A percentile compares a stretch with the other conserved stretches of the same genome.
Conservation (phyloP, 108 stramenopile species). For the Cylindrotheca fusiformis region DNA sequence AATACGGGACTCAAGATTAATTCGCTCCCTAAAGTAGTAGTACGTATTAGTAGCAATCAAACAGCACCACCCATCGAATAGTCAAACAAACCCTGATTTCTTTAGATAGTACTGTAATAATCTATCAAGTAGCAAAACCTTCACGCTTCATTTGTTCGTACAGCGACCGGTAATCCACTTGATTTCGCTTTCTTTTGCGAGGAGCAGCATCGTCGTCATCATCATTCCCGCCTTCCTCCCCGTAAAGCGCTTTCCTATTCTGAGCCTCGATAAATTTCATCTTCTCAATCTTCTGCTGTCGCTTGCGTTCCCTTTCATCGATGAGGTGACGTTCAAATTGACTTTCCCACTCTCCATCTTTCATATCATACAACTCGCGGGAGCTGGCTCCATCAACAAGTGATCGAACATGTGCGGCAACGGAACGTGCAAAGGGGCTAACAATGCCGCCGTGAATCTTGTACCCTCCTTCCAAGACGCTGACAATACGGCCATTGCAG, state of each 20-base stretch:
- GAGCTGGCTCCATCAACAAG: constrained; percentile 81
- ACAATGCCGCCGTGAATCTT: constrained; percentile 92
- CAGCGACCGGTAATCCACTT: constrained; percentile 82
- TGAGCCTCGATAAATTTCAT: constrained; percentile 32
- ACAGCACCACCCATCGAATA: no score
- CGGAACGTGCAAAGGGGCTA: constrained; percentile 85
- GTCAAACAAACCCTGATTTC: no score
- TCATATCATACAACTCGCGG: constrained; percentile 66
- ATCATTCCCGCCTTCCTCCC: constrained; percentile 33
- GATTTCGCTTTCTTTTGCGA: constrained; percentile 72
- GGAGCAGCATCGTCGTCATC: constrained; percentile 44
- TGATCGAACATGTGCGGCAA: constrained; percentile 84
- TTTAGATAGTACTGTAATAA: no score
- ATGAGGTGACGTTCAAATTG: constrained; percentile 78
- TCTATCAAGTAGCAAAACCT: constrained; percentile 40
- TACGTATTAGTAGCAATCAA: no score
- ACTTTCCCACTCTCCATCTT: constrained; percentile 84
- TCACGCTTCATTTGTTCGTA: constrained; percentile 84
- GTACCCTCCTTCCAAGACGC: constrained; percentile 96
- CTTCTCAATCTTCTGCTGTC: constrained; percentile 73
- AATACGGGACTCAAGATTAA: no score
- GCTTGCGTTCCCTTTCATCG: constrained; percentile 83
- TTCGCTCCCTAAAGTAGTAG: no score
- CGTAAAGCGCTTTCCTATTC: constrained; percentile 20
- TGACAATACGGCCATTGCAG: constrained; percentile 93